Evolutionary conservation across 805 yeast genomes (phyloP).

Genomic region (Metschnikowia henanensis): DNA sequence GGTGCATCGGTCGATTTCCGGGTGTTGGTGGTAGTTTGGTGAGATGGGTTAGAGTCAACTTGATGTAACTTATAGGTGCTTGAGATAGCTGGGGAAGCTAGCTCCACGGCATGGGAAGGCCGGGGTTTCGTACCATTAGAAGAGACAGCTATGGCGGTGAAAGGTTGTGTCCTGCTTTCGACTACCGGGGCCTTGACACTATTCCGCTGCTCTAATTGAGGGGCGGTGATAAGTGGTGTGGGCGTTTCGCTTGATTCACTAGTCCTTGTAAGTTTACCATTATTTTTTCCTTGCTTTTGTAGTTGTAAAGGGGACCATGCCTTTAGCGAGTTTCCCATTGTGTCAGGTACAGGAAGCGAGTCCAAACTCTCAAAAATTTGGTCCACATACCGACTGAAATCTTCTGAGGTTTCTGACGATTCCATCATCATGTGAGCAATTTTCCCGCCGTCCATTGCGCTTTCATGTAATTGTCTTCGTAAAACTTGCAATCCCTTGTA

Average conservation of each 20-base stretch:
- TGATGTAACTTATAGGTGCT: no score
- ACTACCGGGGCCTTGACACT: no score
- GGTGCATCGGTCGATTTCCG: no score
- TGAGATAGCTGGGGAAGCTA: no score
- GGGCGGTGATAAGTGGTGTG: no score
- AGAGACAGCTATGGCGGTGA: no score
- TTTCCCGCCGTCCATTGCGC: conserved; percentile 33
- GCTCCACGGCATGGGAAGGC: no score
- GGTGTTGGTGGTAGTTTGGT: no score
- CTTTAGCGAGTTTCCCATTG: conserved; percentile 1
- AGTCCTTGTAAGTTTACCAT: neutral
- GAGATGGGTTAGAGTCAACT: no score
- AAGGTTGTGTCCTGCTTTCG: no score
- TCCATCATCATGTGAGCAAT: conserved; percentile 20
- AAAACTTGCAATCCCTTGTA: conserved; percentile 27
- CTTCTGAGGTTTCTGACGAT: conserved; percentile 4
- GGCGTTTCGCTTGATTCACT: neutral
- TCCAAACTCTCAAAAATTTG: neutral
- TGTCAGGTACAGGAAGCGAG: neutral
- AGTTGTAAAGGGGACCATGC: neutral
- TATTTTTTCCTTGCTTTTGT: neutral
- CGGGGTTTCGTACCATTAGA: no score
- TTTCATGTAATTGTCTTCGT: conserved; percentile 29
- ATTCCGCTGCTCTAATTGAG: no score
- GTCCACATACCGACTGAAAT: neutral